phyloP scores from a whole-genome alignment of 2,329 filamentous ascomycete genomes.

The Aspergillus quadrilineatus region DNA sequence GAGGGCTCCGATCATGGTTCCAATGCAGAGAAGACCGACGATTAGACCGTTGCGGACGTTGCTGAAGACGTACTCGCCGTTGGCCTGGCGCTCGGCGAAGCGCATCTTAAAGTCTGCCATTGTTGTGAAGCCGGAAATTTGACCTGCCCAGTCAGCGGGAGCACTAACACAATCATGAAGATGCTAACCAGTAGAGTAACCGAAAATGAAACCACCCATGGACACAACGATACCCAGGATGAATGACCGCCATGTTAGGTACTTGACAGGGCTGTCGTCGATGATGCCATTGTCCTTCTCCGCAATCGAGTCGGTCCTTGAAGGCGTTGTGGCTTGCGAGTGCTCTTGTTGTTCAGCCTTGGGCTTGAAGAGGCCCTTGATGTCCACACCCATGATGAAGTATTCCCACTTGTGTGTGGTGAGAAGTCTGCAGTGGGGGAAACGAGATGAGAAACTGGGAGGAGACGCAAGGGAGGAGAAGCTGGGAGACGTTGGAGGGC shows the following conservation, averaged over 20 bases:
- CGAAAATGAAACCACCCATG: slow-evolving; percentile 51
- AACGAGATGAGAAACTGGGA: slow-evolving; percentile 7
- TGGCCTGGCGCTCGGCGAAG: slow-evolving; percentile 38
- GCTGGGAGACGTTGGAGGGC: slow-evolving; percentile 12
- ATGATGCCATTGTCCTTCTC: slow-evolving; percentile 36
- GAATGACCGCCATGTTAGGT: slow-evolving; percentile 45
- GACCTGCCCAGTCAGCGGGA: slow-evolving; percentile 28
- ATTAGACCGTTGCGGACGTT: slow-evolving; percentile 47
- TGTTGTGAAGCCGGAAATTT: slow-evolving; percentile 47
- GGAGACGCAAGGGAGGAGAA: slow-evolving; percentile 3
- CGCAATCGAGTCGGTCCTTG: slow-evolving; percentile 31
- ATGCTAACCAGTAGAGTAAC: slow-evolving; percentile 43
- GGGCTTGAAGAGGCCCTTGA: slow-evolving; percentile 33
- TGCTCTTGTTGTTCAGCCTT: slow-evolving; percentile 31
- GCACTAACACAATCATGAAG: background rate
- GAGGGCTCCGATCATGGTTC: slow-evolving; percentile 45
- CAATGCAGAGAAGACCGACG: slow-evolving; percentile 47
- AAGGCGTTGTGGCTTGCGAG: slow-evolving; percentile 34
- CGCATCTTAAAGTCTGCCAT: slow-evolving; percentile 48
- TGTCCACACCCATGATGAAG: slow-evolving; percentile 30
- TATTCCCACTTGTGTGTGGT: slow-evolving; percentile 6
- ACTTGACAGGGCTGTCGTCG: slow-evolving; percentile 45
- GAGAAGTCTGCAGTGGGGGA: background rate
- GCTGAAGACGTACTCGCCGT: slow-evolving; percentile 41
- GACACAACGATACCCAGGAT: slow-evolving; percentile 47